A percentile compares a stretch with the other conserved stretches of the same genome.
phyloP scores from a whole-genome alignment of 2,329 filamentous ascomycete species.

The Trichocomaceae sp. region DNA sequence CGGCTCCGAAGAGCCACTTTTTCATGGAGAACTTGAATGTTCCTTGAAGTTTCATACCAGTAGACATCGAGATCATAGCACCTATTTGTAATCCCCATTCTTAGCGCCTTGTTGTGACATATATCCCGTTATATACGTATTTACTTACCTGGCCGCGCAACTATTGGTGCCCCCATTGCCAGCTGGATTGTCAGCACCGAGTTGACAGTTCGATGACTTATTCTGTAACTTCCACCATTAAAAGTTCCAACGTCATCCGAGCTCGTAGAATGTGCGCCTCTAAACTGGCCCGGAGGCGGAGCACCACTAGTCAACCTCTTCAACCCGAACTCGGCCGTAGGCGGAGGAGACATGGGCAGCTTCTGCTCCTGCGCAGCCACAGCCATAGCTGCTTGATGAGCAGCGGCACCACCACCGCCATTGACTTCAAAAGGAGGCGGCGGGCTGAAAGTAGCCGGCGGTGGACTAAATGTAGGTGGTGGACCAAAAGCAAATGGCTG shows the following conservation, averaged over 20 bases:
- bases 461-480: not conserved
- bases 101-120: not conserved
- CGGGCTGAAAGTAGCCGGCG: not conserved
- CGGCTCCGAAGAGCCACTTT: conserved; percentile 77
- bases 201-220: conserved; percentile 88
- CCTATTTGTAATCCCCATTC: conserved; percentile 42
- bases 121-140: not conserved
- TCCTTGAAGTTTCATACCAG: conserved; percentile 76
- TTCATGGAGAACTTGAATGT: conserved; percentile 80
- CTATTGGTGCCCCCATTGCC: conserved; percentile 78
- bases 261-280: conserved; percentile 55
- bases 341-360: conserved; percentile 48
- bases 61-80: conserved; percentile 91
- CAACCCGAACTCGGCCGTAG: conserved; percentile 15
- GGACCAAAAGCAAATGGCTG: not conserved
- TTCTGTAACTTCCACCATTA: conserved; percentile 89
- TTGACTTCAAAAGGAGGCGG: conserved; percentile 14
- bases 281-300: conserved; percentile 51
- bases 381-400: conserved; percentile 59
- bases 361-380: conserved; percentile 83
- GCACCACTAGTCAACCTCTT: conserved; percentile 29
- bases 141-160: conserved; percentile 63
- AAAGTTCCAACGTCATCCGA: conserved; percentile 91
- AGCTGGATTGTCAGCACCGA: conserved; percentile 85
- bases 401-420: not conserved